phyloP scores from a whole-genome alignment of 2,329 filamentous ascomycete genomes.

The Talaromyces islandicus region DNA sequence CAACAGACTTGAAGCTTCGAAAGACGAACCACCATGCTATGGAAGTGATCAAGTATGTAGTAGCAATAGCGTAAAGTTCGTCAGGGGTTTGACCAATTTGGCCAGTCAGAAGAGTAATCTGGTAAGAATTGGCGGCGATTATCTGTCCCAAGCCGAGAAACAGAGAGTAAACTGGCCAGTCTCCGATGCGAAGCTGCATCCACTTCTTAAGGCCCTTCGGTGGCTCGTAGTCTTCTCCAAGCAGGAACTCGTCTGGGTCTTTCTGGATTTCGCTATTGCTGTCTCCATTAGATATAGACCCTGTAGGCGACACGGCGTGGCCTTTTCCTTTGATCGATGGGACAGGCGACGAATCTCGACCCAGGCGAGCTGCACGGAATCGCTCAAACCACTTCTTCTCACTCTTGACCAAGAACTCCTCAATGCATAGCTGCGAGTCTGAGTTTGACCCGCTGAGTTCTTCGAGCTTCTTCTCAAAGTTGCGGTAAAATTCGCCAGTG shows the following conservation, averaged over 20 bases:
- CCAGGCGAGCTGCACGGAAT: constrained; percentile 55
- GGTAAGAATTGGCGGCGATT: constrained; percentile 61
- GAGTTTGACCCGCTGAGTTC: constrained; percentile 53
- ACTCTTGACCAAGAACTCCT: constrained; percentile 58
- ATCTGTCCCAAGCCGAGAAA: constrained; percentile 58
- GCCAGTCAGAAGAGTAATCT: constrained; percentile 62
- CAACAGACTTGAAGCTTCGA: constrained; percentile 52
- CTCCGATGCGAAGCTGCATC: constrained; percentile 53
- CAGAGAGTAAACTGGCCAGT: constrained; percentile 60
- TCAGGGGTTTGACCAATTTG: constrained; percentile 54
- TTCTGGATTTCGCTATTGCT: constrained; percentile 30
- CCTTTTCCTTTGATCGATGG: constrained; percentile 27
- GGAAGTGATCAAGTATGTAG: constrained; percentile 54
- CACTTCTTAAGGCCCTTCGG: constrained; percentile 52
- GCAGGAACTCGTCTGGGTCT: constrained; percentile 49
- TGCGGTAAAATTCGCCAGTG: constrained; percentile 55
- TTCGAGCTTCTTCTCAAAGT: constrained; percentile 54
- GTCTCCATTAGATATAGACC: constrained; percentile 37
- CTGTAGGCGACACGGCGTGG: constrained; percentile 28
- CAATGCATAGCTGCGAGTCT: constrained; percentile 56
- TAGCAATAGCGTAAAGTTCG: constrained; percentile 56
- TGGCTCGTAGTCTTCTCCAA: constrained; percentile 51
- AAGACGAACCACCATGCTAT: constrained; percentile 60
- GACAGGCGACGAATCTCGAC: constrained; percentile 40
- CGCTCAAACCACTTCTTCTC: constrained; percentile 62